These are phyloP conservation scores for Paramecium sonneborni DNA, from an alignment of 73 alveolate genomes.

Conservation along the genomic window DNA sequence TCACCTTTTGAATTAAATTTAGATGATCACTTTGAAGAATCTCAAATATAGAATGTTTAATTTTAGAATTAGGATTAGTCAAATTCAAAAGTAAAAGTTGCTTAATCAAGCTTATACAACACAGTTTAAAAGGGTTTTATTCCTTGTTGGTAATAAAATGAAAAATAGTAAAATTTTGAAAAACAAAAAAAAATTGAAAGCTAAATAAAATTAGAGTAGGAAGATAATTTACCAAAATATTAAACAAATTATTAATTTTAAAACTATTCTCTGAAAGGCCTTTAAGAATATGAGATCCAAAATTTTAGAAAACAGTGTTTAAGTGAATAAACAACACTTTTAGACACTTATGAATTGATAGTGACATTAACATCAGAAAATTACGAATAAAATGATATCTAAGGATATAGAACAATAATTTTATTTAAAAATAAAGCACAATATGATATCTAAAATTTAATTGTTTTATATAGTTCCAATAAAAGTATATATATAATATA, in stretches of 20 bases:
- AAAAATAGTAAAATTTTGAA: neutral
- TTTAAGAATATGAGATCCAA: neutral
- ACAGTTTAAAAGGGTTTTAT: neutral
- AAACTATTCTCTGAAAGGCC: neutral
- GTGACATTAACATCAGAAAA: neutral
- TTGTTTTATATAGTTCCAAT: neutral
- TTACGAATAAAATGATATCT: neutral
- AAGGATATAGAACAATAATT: neutral
- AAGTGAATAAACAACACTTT: neutral
- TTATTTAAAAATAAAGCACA: neutral
- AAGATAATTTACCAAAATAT: neutral
- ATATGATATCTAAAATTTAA: neutral
- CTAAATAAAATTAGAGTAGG: neutral
- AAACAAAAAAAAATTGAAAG: neutral
- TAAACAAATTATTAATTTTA: neutral
- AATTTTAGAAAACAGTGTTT: conserved; percentile 6
- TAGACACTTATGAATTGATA: conserved; percentile 25
- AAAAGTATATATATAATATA: neutral
- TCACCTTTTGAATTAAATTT: conserved; percentile 7
- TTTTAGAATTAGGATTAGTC: neutral
- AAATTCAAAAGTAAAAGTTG: neutral
- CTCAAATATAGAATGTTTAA: neutral
- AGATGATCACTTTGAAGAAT: neutral
- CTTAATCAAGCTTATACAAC: neutral
- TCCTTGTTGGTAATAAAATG: neutral